These are phyloP conservation scores for Raddia distichophylla DNA, from an alignment of 176 grass and related monocot species.

Conservation along the genomic window DNA sequence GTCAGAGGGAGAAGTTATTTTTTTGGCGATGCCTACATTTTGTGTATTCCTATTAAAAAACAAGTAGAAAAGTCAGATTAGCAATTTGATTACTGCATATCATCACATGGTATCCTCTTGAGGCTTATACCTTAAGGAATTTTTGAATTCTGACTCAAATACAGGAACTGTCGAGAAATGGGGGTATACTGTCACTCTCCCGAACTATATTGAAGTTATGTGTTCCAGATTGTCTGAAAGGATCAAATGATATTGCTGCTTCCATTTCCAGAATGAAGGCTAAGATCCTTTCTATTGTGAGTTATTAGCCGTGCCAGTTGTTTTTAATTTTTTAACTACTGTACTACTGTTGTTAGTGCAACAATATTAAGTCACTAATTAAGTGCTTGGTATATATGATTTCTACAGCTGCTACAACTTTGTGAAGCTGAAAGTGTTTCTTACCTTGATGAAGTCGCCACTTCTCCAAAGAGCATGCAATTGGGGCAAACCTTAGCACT, in stretches of 20 bases:
- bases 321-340: slow-evolving; percentile 22
- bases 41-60: background rate
- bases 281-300: slow-evolving; percentile 94
- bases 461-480: slow-evolving; percentile 70
- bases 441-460: slow-evolving; percentile 96
- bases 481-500: slow-evolving; percentile 83
- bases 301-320: slow-evolving; percentile 32
- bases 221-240: slow-evolving; percentile 70
- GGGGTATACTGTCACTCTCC: slow-evolving; percentile 84
- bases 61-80: background rate
- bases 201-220: slow-evolving; percentile 70
- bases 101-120: slow-evolving; percentile 15
- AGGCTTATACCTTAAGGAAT: slow-evolving; percentile 26
- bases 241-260: slow-evolving; percentile 67
- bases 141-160: slow-evolving; percentile 38
- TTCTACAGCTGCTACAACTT: slow-evolving; percentile 76
- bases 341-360: background rate
- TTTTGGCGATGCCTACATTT: slow-evolving; percentile 16
- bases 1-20: background rate
- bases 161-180: slow-evolving; percentile 92
- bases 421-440: slow-evolving; percentile 97
- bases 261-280: slow-evolving; percentile 83
- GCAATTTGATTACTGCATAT: slow-evolving; percentile 7
- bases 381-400: slow-evolving; percentile 37
- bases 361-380: slow-evolving; percentile 28